Conservation (phyloP, 2,329 filamentous ascomycete species). For the Trichoderma citrinoviride region DNA sequence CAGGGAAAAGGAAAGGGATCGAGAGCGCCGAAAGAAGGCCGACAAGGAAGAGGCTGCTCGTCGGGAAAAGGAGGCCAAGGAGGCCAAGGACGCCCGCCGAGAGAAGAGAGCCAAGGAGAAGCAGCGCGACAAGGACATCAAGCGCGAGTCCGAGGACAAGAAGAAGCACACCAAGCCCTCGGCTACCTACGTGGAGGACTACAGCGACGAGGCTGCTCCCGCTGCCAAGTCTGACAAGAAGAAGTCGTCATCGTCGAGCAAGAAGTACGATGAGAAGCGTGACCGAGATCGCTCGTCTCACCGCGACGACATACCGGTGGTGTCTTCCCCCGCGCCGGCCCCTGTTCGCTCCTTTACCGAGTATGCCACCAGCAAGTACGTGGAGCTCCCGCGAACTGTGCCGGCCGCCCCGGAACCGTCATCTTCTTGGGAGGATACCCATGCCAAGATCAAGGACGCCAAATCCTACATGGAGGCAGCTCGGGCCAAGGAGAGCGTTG, state of each 20-base stretch:
- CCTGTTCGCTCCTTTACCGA: constrained; percentile 14
- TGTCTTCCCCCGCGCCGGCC: constrained; percentile 20
- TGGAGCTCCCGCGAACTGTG: constrained; percentile 20
- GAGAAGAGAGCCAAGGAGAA: constrained; percentile 39
- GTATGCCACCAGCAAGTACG: constrained; percentile 12
- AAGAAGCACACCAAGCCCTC: constrained; percentile 32
- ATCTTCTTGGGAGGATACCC: constrained; percentile 23
- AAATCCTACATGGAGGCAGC: constrained; percentile 35
- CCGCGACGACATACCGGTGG: constrained; percentile 33
- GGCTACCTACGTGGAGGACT: constrained; percentile 36
- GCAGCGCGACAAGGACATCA: constrained; percentile 40
- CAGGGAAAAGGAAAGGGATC: constrained; percentile 33
- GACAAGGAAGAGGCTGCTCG: constrained; percentile 27
- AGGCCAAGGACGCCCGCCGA: constrained; percentile 34
- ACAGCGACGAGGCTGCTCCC: constrained; percentile 32
- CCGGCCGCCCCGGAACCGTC: constrained; percentile 25
- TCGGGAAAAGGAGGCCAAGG: constrained; percentile 32
- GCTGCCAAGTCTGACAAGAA: constrained; percentile 37
- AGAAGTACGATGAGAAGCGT: constrained; percentile 40
- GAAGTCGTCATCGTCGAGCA: constrained; percentile 31
- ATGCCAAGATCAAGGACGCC: constrained; percentile 28
- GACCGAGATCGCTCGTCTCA: constrained; percentile 37
- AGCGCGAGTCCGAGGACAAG: constrained; percentile 40
- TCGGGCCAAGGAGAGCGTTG: constrained; percentile 27
- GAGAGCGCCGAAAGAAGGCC: constrained; percentile 27